Evolutionary conservation across 2,329 filamentous ascomycete genomes (phyloP).

Genomic region (Teratosphaeria zuluensis): DNA sequence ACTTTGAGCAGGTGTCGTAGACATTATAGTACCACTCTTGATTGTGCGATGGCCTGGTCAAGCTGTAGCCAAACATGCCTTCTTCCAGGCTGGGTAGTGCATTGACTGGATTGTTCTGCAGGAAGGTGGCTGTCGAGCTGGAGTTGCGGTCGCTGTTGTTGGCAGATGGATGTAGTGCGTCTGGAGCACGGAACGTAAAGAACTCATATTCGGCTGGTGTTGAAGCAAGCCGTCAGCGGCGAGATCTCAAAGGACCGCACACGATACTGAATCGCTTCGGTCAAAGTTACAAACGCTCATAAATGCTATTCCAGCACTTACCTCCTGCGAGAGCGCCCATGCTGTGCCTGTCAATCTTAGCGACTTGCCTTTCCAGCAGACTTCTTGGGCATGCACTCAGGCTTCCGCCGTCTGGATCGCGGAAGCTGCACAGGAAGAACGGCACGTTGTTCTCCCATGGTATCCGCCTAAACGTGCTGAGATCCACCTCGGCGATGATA

Average conservation of each 20-base stretch:
- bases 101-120: conserved; percentile 61
- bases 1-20: conserved; percentile 68
- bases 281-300: not conserved
- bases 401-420: conserved; percentile 61
- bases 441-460: conserved; percentile 84
- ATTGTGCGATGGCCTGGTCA: conserved; percentile 79
- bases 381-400: conserved; percentile 72
- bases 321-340: conserved; percentile 83
- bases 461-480: conserved; percentile 69
- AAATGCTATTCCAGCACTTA: conserved; percentile 34
- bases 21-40: conserved; percentile 87
- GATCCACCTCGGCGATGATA: conserved; percentile 70
- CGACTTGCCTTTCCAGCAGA: conserved; percentile 57
- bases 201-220: conserved; percentile 81
- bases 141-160: conserved; percentile 47
- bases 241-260: conserved; percentile 2
- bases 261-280: not conserved
- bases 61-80: conserved; percentile 92
- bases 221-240: conserved; percentile 9
- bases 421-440: conserved; percentile 76
- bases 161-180: conserved; percentile 24
- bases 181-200: conserved; percentile 73
- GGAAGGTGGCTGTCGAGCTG: conserved; percentile 63
- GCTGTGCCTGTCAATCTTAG: conserved; percentile 58
- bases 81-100: conserved; percentile 73